Conservation (phyloP, 495 filamentous ascomycete species). For the Aspergillus wentii region DNA sequence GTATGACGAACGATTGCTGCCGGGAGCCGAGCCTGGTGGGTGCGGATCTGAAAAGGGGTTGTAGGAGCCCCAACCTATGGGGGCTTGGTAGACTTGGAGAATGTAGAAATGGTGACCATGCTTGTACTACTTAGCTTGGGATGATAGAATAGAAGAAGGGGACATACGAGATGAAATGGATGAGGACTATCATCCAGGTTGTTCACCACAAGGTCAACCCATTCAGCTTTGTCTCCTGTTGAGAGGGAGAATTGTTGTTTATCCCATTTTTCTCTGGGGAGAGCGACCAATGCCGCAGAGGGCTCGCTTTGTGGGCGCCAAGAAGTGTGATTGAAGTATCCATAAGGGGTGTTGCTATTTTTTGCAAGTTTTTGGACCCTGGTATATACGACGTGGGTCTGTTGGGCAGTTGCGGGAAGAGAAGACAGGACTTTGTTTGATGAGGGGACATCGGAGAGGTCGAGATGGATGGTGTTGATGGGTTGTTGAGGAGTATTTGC, state of each 20-base stretch:
- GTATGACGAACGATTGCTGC: conserved; percentile 26
- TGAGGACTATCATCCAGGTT: conserved; percentile 47
- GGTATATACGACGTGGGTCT: conserved; percentile 45
- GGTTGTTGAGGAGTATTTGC: too few species aligned
- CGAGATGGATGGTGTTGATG: too few species aligned
- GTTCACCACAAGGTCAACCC: conserved; percentile 49
- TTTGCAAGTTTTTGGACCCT: conserved; percentile 39
- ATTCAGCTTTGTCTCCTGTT: too few species aligned
- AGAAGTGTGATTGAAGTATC: conserved; percentile 44
- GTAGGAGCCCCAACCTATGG: conserved; percentile 36
- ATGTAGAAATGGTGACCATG: conserved; percentile 86
- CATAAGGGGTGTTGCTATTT: conserved; percentile 35
- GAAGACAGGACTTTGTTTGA: conserved; percentile 8
- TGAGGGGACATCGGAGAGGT: background rate
- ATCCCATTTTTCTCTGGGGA: conserved; percentile 35
- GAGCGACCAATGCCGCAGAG: conserved; percentile 18
- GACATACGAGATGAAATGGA: conserved; percentile 45
- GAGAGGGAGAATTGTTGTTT: conserved; percentile 39
- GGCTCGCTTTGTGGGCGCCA: conserved; percentile 37
- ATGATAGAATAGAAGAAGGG: background rate
- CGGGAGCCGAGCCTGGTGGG: conserved; percentile 17
- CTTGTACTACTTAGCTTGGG: conserved; percentile 24
- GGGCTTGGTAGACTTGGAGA: conserved; percentile 38
- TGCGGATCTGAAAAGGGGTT: conserved; percentile 38
- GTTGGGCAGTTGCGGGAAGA: conserved; percentile 22